Conservation (phyloP, 768 basidiomycete species). For the Russula abietina region DNA sequence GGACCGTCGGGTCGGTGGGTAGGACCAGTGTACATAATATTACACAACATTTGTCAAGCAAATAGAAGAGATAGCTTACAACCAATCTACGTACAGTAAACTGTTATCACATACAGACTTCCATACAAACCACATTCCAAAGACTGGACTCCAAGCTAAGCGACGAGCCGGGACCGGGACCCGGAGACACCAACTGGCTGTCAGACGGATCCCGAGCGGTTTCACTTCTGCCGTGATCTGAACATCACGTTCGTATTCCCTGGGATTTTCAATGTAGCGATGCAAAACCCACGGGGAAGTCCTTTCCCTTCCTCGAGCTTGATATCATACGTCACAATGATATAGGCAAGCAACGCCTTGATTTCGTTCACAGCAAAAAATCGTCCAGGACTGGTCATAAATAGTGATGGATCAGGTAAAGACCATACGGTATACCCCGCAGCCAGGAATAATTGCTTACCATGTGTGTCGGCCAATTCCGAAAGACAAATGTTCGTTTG, state of each 20-base stretch:
- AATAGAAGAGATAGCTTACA: too few relatives aligned
- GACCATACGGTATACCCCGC: background rate
- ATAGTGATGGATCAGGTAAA: background rate
- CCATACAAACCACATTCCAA: too few relatives aligned
- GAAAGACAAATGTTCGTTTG: background rate
- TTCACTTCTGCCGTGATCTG: background rate
- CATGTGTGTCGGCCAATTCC: background rate
- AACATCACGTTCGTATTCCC: background rate
- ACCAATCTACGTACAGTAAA: too few relatives aligned
- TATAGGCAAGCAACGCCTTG: background rate
- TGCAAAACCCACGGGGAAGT: background rate
- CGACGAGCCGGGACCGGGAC: too few relatives aligned
- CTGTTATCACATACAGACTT: too few relatives aligned
- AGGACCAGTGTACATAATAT: too few relatives aligned
- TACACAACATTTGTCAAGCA: too few relatives aligned
- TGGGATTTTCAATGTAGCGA: background rate
- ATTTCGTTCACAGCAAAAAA: background rate
- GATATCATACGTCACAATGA: background rate
- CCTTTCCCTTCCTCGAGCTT: background rate
- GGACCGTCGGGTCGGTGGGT: too few relatives aligned
- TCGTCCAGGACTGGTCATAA: background rate
- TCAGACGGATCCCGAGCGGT: constrained; percentile 26
- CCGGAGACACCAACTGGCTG: too few relatives aligned
- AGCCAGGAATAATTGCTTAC: background rate
- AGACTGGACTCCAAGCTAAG: too few relatives aligned